phyloP scores from a whole-genome alignment of 768 basidiomycete genomes.

The Daedaleopsis nitida region DNA sequence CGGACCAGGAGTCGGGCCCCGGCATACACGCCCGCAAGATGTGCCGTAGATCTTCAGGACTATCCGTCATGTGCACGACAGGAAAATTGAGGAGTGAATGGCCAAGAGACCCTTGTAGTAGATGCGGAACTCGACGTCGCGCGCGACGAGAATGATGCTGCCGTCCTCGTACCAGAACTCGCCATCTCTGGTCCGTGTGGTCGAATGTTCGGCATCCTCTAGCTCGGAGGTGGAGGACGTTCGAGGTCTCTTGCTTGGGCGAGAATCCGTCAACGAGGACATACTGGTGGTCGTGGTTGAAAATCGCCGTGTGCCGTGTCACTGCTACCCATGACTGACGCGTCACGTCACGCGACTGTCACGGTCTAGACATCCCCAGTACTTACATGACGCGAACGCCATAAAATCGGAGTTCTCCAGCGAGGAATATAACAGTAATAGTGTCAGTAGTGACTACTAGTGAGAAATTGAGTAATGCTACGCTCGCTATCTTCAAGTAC shows the following conservation, averaged over 20 bases:
- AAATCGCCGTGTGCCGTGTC: not conserved
- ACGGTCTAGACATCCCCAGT: not conserved
- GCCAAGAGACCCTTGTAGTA: conserved; percentile 27
- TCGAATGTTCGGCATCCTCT: too few relatives aligned
- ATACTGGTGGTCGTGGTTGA: not conserved
- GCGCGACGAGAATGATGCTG: conserved; percentile 26
- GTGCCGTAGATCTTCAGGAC: not conserved
- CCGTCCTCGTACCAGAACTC: conserved; percentile 33
- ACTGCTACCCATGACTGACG: not conserved
- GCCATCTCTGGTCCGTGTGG: too few relatives aligned
- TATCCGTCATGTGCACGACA: too few relatives aligned
- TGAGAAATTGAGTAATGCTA: too few relatives aligned
- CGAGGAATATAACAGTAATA: too few relatives aligned
- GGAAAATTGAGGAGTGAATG: too few relatives aligned
- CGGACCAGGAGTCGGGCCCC: not conserved
- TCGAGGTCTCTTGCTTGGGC: not conserved
- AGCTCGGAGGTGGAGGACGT: not conserved
- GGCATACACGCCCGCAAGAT: not conserved
- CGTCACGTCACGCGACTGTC: not conserved
- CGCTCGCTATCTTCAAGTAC: too few relatives aligned
- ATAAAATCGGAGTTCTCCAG: too few relatives aligned
- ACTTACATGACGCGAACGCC: too few relatives aligned
- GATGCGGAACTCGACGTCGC: conserved; percentile 25
- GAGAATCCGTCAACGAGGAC: not conserved
- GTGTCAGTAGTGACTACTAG: too few relatives aligned